phyloP scores from a whole-genome alignment of 805 yeast species.

The Metschnikowia lochheadii region DNA sequence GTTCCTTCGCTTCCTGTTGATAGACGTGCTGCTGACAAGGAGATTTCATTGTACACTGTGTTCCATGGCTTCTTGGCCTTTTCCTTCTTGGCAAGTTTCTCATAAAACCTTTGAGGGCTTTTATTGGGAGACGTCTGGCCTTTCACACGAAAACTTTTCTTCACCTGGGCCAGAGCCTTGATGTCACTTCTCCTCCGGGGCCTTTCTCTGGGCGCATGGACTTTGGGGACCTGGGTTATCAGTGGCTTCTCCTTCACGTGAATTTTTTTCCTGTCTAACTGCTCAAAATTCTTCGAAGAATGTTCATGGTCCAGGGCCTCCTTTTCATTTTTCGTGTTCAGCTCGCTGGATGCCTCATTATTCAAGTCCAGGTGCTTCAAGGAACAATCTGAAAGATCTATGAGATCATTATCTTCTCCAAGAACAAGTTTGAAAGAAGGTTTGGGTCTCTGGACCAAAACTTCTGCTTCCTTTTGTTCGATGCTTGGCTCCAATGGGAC shows the following conservation, averaged over 20 bases:
- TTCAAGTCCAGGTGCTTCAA: too few species aligned
- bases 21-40: slow-evolving; percentile 34
- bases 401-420: neutral
- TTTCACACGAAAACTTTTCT: slow-evolving; percentile 6
- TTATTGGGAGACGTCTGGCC: slow-evolving; percentile 4
- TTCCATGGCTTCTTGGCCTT: slow-evolving; percentile 23
- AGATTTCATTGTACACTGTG: slow-evolving; percentile 29
- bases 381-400: slow-evolving; percentile 1
- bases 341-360: neutral
- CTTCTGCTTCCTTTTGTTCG: neutral
- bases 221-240: neutral
- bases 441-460: neutral
- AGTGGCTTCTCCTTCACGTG: neutral
- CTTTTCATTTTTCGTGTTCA: neutral
- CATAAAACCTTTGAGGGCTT: slow-evolving; percentile 2
- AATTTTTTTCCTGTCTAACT: neutral
- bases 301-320: neutral
- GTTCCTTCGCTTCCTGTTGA: slow-evolving; percentile 30
- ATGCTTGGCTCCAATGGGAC: neutral
- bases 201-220: neutral
- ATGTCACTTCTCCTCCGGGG: neutral
- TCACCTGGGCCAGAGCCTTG: slow-evolving; percentile 5
- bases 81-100: slow-evolving; percentile 1
- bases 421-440: neutral
- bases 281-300: neutral